phyloP scores from a whole-genome alignment of 805 yeast species.

The Metschnikowia arizonensis region DNA sequence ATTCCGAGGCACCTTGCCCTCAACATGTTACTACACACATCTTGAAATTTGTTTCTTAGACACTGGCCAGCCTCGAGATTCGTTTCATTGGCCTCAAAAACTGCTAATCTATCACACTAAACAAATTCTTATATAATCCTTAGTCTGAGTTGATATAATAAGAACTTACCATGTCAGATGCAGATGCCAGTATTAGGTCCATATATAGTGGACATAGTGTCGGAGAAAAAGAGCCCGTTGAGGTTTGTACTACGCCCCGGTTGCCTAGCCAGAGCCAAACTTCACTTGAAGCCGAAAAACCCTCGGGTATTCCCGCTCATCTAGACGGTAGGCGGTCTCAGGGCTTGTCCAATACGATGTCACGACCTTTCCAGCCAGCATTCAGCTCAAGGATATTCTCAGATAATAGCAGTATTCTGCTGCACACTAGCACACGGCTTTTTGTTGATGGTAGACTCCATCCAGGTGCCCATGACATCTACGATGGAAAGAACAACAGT shows the following conservation, averaged over 20 bases:
- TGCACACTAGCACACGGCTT: conserved; percentile 1
- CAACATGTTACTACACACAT: background rate
- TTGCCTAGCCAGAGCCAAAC: background rate
- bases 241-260: background rate
- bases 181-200: conserved; percentile 41
- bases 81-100: background rate
- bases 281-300: background rate
- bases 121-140: background rate
- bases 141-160: background rate
- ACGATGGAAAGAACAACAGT: conserved; percentile 7
- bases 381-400: background rate
- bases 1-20: conserved; percentile 2
- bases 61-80: background rate
- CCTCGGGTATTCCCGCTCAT: background rate
- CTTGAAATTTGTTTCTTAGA: background rate
- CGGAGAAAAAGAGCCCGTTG: background rate
- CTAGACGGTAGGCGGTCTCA: background rate
- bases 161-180: conserved; percentile 31
- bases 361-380: conserved; percentile 3
- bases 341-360: background rate
- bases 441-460: background rate
- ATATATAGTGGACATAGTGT: conserved; percentile 30
- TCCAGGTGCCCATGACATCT: background rate
- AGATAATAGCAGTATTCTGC: background rate
- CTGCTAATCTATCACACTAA: too few species aligned